phyloP scores from a whole-genome alignment of 2,329 filamentous ascomycete genomes.

The Chaetomiaceae sp. region DNA sequence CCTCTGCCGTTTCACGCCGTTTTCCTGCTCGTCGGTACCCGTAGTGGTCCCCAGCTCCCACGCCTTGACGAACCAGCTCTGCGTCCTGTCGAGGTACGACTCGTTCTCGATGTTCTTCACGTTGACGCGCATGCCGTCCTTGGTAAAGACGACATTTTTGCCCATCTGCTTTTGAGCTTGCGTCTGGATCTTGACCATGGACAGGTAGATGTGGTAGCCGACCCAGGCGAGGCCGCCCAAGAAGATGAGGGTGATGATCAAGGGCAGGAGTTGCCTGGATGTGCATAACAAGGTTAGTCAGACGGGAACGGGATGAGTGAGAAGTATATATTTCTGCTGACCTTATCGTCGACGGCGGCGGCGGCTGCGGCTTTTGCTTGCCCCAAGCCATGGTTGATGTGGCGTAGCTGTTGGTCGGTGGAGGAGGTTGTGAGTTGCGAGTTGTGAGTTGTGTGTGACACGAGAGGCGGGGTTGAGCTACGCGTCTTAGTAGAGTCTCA shows the following conservation, averaged over 20 bases:
- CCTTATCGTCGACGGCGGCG: slow-evolving; percentile 13
- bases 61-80: slow-evolving; percentile 62
- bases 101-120: slow-evolving; percentile 65
- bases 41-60: slow-evolving; percentile 51
- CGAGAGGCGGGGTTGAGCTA: no score
- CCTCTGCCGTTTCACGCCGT: slow-evolving; percentile 30
- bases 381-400: slow-evolving; percentile 16
- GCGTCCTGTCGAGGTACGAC: slow-evolving; percentile 68
- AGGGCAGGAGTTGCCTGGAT: slow-evolving; percentile 57
- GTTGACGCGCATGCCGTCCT: slow-evolving; percentile 67
- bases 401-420: no score
- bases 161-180: slow-evolving; percentile 66
- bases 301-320: background rate
- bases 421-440: background rate
- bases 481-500: no score
- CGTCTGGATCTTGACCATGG: slow-evolving; percentile 59
- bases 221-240: slow-evolving; percentile 57
- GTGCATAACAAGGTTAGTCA: background rate
- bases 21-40: slow-evolving; percentile 19
- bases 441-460: background rate
- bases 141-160: slow-evolving; percentile 69
- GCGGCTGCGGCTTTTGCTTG: slow-evolving; percentile 1
- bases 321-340: no score
- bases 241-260: slow-evolving; percentile 58
- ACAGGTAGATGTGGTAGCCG: slow-evolving; percentile 68